Evolutionary conservation across 257 asterid genomes (phyloP), one percentile per base, ranked within the genome.

Genomic region (Cordia subcordata): DNA sequence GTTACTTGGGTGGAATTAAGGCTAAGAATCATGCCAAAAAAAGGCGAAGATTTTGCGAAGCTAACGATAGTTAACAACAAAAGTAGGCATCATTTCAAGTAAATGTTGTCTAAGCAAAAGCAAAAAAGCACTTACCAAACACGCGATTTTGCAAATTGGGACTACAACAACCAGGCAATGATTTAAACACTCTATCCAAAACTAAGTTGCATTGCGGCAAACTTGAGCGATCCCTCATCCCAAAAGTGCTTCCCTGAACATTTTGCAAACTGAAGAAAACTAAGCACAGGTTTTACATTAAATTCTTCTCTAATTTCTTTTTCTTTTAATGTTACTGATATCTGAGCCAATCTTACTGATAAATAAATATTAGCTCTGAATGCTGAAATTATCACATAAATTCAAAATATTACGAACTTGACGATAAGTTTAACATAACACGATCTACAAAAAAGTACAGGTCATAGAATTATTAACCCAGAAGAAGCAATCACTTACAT

Each of bases 121-220:
- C 6, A 63, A 62, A 38, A 19, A 44, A n/a, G n/a, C 39, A 75
- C 79, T 51, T 60, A 77, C 75, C 59, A 21, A 59, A 47, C 66
- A 67, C 22, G 14, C 58, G 33, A 57, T 72, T 69, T 78, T 76
- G 72, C 52, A 67, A 62, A 62, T 70, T 61, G 69, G 60, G 75
- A 46, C 65, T 59, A 39, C 27, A 32, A 35, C 55, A 66, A 60
- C 53, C 38, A 55, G 67, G 51, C 47, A 47, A 60, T 19, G n/a
- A 32, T 46, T 58, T 27, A 22, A 52, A 49, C 52, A 17, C 61
- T 49, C 66, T 75, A 63, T 55, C 58, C 54, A 68, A 45, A 60
- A 55, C 71, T 52, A 52, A 66, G 60, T 55, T 63, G 53, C 46
- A 49, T 55, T 13, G 63, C 62, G 57, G 58, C 47, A 55, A 19